Base-by-base conservation (phyloP, 352 stramenopile species). In the Pythium apleroticum region DNA sequence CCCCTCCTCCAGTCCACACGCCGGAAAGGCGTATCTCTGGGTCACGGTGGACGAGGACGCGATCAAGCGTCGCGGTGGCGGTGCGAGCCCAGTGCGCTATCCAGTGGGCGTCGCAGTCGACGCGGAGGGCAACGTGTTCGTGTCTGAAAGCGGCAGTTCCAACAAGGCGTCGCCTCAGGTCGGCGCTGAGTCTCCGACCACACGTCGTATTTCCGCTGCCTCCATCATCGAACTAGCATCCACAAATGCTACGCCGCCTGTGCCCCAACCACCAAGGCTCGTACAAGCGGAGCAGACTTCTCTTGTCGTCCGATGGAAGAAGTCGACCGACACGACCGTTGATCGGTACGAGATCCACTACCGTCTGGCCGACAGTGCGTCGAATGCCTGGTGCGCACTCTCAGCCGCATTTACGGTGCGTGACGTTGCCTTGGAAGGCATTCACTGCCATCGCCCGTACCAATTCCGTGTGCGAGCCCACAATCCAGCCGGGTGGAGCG, bases 341-440 rank as follows among this genome's bases (percentile, higher is more conserved):
- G 85, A 93, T 65, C 71, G 81, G 2, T 92, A 91, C 61, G 85
- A 93, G 56, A 57, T 91, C 20, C 85, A 93, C 58, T 92, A 80
- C 56, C 74, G 77, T 22, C 63, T 71, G 27, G 72, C 68, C 7
- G 74, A 91, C 30, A 86, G 75, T 48, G 52, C 58, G 17, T 76
- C 84, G 62, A 81, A 77, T 41, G 30, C 71, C 0, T 93, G 85
- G 85, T 54, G 63, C 1, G 73, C 69, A 0, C 73, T 94, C 1
- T 63, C 74, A 0, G 68, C 68, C 25, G 72, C 75, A 27, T 69
- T 69, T 0, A 57, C 71, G 0, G 71, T 69, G n/a, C 80, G 84
- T 39, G 71, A 80, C 48, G 69, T 81, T 3, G 65, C 60, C 0
- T 74, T 94, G 0, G 74, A 75, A 19, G 65, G 67, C 22, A 45